Conservation (phyloP, 202 grass and related monocot species). For the Setaria italica region DNA sequence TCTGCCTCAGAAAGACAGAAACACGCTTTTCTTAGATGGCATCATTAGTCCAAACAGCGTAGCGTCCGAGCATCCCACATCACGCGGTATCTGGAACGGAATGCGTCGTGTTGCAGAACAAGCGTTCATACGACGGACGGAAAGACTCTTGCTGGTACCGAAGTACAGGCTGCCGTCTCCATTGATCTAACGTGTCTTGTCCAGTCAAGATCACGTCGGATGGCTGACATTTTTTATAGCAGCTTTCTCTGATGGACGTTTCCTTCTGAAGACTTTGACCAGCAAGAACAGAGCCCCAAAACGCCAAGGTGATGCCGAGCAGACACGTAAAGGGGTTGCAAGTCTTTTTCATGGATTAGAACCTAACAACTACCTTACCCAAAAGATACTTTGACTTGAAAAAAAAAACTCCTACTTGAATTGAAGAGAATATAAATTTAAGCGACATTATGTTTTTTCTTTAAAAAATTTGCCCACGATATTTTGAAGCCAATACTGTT, state of each 20-base stretch:
- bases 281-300: constrained; percentile 24
- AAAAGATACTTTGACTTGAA: constrained; percentile 38
- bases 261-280: constrained; percentile 55
- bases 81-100: constrained; percentile 24
- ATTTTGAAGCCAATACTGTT: neutral
- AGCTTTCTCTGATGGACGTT: constrained; percentile 53
- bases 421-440: neutral
- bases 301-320: constrained; percentile 20
- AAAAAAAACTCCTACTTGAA: constrained; percentile 11
- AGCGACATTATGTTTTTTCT: neutral
- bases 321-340: constrained; percentile 46
- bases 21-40: neutral
- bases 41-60: constrained; percentile 28
- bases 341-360: constrained; percentile 43
- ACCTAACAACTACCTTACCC: constrained; percentile 47
- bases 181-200: constrained; percentile 3
- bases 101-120: constrained; percentile 24
- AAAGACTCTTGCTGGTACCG: constrained; percentile 13
- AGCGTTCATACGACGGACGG: constrained; percentile 23
- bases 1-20: neutral
- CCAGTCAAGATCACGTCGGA: constrained; percentile 49
- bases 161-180: neutral
- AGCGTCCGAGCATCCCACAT: neutral
- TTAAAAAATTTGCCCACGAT: neutral
- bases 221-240: constrained; percentile 12